phyloP scores from a whole-genome alignment of 306 rosid species.

The Pueraria montana region DNA sequence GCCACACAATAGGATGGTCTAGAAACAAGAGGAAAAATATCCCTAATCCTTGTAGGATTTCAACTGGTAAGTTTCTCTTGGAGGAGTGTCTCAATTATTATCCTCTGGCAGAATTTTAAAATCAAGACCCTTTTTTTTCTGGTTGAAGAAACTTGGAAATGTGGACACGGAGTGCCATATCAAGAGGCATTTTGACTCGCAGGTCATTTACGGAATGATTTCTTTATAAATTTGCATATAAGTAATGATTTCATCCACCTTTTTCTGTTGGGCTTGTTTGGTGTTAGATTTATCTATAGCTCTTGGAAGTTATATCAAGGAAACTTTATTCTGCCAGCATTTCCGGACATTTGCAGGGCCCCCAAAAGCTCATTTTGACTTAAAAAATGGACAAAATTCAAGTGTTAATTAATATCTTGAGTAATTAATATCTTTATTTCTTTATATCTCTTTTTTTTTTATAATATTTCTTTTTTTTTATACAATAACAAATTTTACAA shows the following conservation, averaged over 20 bases:
- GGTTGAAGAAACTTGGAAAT: slow-evolving; percentile 47
- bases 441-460: too few species aligned
- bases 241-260: slow-evolving; percentile 56
- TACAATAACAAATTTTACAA: too few species aligned
- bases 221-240: slow-evolving; percentile 40
- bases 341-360: slow-evolving; percentile 48
- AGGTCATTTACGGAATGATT: slow-evolving; percentile 32
- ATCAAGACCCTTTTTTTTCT: slow-evolving; percentile 36
- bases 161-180: slow-evolving; percentile 48
- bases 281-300: slow-evolving; percentile 54
- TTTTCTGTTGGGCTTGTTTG: slow-evolving; percentile 48
- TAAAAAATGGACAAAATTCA: not conserved
- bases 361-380: slow-evolving; percentile 60
- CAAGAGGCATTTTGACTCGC: slow-evolving; percentile 55
- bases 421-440: not conserved
- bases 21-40: slow-evolving; percentile 26
- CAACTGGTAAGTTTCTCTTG: not conserved
- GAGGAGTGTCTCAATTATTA: slow-evolving; percentile 33
- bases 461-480: too few species aligned
- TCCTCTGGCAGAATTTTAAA: slow-evolving; percentile 32
- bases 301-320: slow-evolving; percentile 53
- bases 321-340: slow-evolving; percentile 59
- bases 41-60: not conserved
- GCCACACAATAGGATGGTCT: slow-evolving; percentile 30
- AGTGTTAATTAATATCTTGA: not conserved